phyloP scores from a whole-genome alignment of 148 eudicot genomes.

The Chenopodium formosanum region DNA sequence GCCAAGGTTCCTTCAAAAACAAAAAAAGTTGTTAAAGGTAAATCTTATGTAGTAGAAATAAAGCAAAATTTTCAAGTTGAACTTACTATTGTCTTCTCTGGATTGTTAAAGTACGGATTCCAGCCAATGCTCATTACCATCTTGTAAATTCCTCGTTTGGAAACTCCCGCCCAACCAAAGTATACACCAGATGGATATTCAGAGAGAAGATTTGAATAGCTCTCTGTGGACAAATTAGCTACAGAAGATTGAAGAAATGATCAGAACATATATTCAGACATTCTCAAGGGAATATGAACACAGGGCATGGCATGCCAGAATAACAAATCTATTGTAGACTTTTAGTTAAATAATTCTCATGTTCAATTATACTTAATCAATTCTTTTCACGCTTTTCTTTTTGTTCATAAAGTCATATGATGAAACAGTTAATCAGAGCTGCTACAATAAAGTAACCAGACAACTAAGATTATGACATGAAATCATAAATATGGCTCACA shows the following conservation, averaged over 20 bases:
- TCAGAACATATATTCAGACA: background rate
- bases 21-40: background rate
- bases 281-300: background rate
- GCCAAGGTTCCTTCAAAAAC: constrained; percentile 81
- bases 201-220: constrained; percentile 52
- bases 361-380: too few species aligned
- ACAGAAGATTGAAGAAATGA: constrained; percentile 10
- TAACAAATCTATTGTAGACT: too few species aligned
- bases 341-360: too few species aligned
- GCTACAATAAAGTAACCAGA: background rate
- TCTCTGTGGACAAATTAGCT: constrained; percentile 83
- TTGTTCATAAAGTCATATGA: background rate
- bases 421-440: background rate
- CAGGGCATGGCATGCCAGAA: background rate
- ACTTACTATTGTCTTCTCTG: constrained; percentile 95
- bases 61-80: constrained; percentile 7
- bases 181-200: constrained; percentile 89
- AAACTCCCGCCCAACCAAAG: constrained; percentile 92
- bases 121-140: constrained; percentile 99
- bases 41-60: background rate
- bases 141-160: constrained; percentile 69
- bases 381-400: too few species aligned
- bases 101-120: constrained; percentile 86
- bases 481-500: background rate
- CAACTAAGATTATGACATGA: background rate